Evolutionary conservation across 2,329 filamentous ascomycete species (phyloP), one percentile per base, ranked within the genome.

Genomic region (Rosellinia necatrix): DNA sequence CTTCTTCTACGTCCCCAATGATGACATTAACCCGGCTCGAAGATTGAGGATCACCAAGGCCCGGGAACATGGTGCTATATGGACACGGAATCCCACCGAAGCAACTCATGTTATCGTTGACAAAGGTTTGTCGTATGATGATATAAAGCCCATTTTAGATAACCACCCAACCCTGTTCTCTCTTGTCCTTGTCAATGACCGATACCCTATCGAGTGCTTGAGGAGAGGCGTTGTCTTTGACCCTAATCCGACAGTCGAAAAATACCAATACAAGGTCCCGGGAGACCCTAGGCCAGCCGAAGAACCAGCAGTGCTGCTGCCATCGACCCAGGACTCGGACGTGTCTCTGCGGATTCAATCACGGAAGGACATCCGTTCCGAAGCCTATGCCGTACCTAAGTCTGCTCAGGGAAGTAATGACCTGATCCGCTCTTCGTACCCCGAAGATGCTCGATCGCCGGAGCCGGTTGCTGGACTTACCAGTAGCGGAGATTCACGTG

Each of bases 81-180:
- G 92, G 86, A 81, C 84, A 24, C 80, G 79, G 47, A 73, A 78
- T 0, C 83, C 87, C 68, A 71, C 63, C 0, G 72, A 73, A 19
- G 82, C 94, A 13, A 96, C 89, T 0, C 91, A 96, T 73, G 76
- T 96, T 44, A 80, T 97, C 56, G 87, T 91, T 1, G 92, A 97
- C 68, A 87, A 85, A 61, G 74, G 74, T 1, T 74, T 94, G 46
- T 75, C 75, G 0, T 92, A 86, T 67, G 72, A 78, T 3, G 83
- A 92, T 53, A 76, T 96, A 6, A 70, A 86, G 51, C 76, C 73
- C 9, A 78, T 82, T 58, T 68, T 91, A 3, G 78, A 80, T 53
- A n/a, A 66, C 38, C 29, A 64, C 46, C 19, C 59, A 1, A 52
- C 58, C 1, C 64, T 75, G 38, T 68, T 74, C 5, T 66, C 71